Conservation (phyloP, 2,329 filamentous ascomycete genomes). For the Aureobasidium sp. region DNA sequence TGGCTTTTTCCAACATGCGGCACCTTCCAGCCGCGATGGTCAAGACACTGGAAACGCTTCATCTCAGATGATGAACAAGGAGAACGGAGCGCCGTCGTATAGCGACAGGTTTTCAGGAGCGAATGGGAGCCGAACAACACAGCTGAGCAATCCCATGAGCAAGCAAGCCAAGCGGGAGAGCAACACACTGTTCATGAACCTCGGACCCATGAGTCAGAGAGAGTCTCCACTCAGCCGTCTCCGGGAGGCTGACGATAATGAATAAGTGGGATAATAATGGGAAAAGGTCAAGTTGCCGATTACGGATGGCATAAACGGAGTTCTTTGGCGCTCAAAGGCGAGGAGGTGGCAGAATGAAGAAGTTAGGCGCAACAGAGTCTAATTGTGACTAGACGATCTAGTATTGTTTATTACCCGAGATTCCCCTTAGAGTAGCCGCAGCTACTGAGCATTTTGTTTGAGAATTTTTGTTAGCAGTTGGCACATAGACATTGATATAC, state of each 20-base stretch:
- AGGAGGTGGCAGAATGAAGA: background rate
- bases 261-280: background rate
- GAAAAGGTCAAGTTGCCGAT: too few species aligned
- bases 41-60: background rate
- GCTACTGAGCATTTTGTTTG: background rate
- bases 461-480: background rate
- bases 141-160: background rate
- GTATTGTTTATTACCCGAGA: background rate
- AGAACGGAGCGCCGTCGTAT: background rate
- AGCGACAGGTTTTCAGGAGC: background rate
- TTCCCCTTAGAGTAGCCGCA: background rate
- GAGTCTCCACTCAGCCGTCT: constrained; percentile 7
- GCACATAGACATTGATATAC: background rate
- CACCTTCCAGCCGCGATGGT: background rate
- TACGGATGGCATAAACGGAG: background rate
- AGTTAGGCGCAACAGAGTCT: background rate
- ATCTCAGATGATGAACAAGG: background rate
- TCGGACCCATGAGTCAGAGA: background rate
- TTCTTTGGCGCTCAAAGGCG: background rate
- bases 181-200: constrained; percentile 11
- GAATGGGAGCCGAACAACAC: background rate
- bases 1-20: background rate
- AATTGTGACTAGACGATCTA: background rate
- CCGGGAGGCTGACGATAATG: background rate
- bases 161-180: constrained; percentile 16